Evolutionary conservation across 768 basidiomycete species (phyloP), one percentile per base, ranked within the genome.

Genomic region (Ramaria sp.): DNA sequence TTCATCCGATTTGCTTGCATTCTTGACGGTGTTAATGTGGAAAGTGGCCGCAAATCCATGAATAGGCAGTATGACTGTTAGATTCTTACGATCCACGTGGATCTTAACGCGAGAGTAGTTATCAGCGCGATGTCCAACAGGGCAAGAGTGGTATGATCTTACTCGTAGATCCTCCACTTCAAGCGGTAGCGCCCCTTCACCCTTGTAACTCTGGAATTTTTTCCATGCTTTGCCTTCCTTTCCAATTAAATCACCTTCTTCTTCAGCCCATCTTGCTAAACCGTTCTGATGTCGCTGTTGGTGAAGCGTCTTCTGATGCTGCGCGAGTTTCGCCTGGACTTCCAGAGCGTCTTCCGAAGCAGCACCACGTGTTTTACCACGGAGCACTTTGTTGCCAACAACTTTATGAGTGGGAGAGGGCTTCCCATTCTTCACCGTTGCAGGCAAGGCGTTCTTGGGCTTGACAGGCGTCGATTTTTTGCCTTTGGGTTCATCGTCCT

Each of bases 21-120:
- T 98, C 73, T 99, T 98, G 61, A 99, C 91, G 1, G 92, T 92
- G 66, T 95, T 95, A 71, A 98, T 94, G 67, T 99, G 96, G 76
- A 95, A 97, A 0, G 95, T 93, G 0, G 95, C 93, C 0, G 93
- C 91, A 64, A 87, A 97, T 3, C 96, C 96, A 64, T 97, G 83
- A 61, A 98, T 84, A 15, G 96, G 96, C 3, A 98, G 70, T 47
- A 98, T 80, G 52, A 98, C 85, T 0, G 93, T 91, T 60, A 88
- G 84, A 15, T 87, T 81, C 67, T 92, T 91, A 63, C 89, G 83
- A 67, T 99, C 96, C 27, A 98, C 88, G 60, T 78, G 81, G 55
- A 99, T 89, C 93, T 98, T 39, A 57, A 31, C 19, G 41, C 22
- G 9, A 20, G 15, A 49, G 24, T 9, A 12, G 31, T 27, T 55